Base-by-base conservation (phyloP, 1,139 yeast species). In the Sugiyamaella novakii region DNA sequence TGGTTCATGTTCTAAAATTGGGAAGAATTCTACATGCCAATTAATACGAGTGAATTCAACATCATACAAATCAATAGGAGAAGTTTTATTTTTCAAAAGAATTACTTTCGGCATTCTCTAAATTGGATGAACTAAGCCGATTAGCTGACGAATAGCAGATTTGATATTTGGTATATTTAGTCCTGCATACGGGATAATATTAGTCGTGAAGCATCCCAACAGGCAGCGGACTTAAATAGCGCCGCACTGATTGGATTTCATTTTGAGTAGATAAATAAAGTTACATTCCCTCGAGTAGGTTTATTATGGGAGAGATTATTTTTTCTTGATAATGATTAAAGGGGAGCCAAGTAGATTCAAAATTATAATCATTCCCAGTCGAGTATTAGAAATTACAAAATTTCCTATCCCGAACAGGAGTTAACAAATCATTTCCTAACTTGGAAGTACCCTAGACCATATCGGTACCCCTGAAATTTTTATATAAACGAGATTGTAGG, bases 11-110 rank as follows among this genome's bases (percentile, higher is more conserved):
- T 76, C 75, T 43, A 88, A 71, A 34, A 88, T 69, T 0, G 96
- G 96, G 2, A 88, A 69, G 60, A 87, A 88, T 4, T 62, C 62
- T 0, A 83, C 76, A 0, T 66, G 62, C 53, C 68, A 74, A 0
- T 72, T 72, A 4, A 69, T 57, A 1, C 62, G 22, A 5, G 50
- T 31, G 31, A 43, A 55, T 3, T 52, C 42, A 43, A 81, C 72
- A 14, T 61, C 58, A 59, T 87, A 87, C 0, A 83, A 81, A 60
- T 87, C 96, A 3, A 57, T 61, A 0, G 89, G 88, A 2, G 73
- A 72, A 0, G 89, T 83, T 53, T 75, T 75, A 63, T 85, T 87
- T 70, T 87, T 87, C 52, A 87, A 66, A 15, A 86, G 64, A 3
- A 42, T 42, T 8, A 42, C 39, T 22, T 42, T 35, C 5, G 46